Conservation (phyloP, 129 eudicot genomes). For the Lactuca saligna region DNA sequence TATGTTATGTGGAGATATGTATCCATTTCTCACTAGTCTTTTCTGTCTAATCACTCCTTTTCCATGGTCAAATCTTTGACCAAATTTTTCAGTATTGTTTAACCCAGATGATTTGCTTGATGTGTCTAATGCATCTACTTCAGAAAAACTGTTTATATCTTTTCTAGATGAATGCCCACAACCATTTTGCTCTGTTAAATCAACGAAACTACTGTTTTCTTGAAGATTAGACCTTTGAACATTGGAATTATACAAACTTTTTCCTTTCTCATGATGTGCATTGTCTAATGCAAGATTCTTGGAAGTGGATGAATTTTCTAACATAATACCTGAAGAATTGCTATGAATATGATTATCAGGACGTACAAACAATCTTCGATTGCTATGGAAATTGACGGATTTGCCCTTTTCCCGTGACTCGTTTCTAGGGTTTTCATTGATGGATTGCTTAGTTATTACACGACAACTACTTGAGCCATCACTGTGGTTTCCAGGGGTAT, state of each 20-base stretch:
- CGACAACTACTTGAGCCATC: conserved; percentile 30
- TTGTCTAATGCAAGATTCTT: conserved; percentile 18
- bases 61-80: background rate
- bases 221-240: conserved; percentile 26
- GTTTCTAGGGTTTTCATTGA: conserved; percentile 31
- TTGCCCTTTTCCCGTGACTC: conserved; percentile 38
- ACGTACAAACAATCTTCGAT: conserved; percentile 26
- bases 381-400: conserved; percentile 23
- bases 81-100: conserved; percentile 6
- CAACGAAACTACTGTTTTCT: conserved; percentile 33
- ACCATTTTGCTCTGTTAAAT: conserved; percentile 39
- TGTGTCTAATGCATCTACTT: conserved; percentile 14
- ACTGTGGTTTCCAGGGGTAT: conserved; percentile 24
- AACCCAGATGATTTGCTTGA: conserved; percentile 24
- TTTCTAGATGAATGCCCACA: conserved; percentile 20
- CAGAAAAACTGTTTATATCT: conserved; percentile 23
- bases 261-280: conserved; percentile 34
- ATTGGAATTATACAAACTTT: conserved; percentile 31
- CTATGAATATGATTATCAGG: conserved; percentile 19
- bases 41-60: conserved; percentile 40
- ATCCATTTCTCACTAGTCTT: conserved; percentile 71
- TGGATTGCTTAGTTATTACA: conserved; percentile 19
- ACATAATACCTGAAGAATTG: conserved; percentile 13
- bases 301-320: conserved; percentile 34
- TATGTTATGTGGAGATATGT: conserved; percentile 73